These are phyloP conservation scores for Lepidopterella palustris DNA, from an alignment of 495 filamentous ascomycete genomes.

Conservation along the genomic window DNA sequence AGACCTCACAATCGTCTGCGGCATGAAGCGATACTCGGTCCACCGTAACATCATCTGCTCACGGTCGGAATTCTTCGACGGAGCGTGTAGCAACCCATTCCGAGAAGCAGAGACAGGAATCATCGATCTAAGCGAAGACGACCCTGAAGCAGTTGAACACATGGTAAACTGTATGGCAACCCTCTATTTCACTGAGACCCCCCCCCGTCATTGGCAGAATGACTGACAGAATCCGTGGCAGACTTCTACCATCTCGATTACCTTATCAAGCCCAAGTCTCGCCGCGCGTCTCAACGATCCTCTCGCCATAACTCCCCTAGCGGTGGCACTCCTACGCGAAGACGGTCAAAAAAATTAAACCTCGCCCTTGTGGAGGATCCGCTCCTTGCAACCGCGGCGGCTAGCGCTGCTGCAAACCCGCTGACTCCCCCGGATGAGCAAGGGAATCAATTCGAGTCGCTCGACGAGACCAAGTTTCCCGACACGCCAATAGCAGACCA, in stretches of 20 bases:
- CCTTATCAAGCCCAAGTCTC: slow-evolving; percentile 23
- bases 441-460: slow-evolving; percentile 12
- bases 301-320: slow-evolving; percentile 19
- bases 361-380: slow-evolving; percentile 35
- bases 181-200: slow-evolving; percentile 2
- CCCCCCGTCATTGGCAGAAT: background rate
- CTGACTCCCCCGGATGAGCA: slow-evolving; percentile 18
- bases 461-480: slow-evolving; percentile 16
- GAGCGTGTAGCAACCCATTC: slow-evolving; percentile 34
- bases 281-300: slow-evolving; percentile 18
- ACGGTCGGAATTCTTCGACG: slow-evolving; percentile 38
- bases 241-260: slow-evolving; percentile 45
- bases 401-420: slow-evolving; percentile 9
- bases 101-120: slow-evolving; percentile 31
- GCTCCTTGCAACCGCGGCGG: slow-evolving; percentile 30
- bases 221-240: slow-evolving; percentile 13
- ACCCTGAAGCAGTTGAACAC: slow-evolving; percentile 39
- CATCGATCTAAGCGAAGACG: slow-evolving; percentile 39
- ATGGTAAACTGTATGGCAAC: slow-evolving; percentile 36
- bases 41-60: slow-evolving; percentile 40
- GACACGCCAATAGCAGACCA: slow-evolving; percentile 29
- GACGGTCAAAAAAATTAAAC: slow-evolving; percentile 30
- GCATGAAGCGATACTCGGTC: slow-evolving; percentile 33
- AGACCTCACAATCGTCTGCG: slow-evolving; percentile 38
- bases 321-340: slow-evolving; percentile 11